Conservation (phyloP, 371 early-diverging fungal species). For the Syncephalastrum contaminatum region DNA sequence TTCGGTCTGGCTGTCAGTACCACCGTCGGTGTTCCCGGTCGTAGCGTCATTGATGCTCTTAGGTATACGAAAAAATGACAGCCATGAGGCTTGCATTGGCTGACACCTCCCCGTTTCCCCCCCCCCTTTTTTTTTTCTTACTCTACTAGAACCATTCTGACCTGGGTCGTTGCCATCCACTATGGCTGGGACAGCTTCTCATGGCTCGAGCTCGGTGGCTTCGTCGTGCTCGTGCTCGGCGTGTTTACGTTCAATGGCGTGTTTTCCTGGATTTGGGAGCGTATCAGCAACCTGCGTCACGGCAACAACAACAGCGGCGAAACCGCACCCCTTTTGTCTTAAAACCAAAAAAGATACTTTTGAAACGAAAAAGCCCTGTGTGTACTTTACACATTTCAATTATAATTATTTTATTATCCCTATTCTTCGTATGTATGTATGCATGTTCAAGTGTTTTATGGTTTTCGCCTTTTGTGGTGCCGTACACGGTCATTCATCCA, state of each 20-base stretch:
- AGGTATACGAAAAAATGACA: slow-evolving; percentile 25
- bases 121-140: slow-evolving; percentile 3
- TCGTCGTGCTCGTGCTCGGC: slow-evolving; percentile 30
- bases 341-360: neutral
- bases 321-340: slow-evolving; percentile 37
- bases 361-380: too few relatives aligned
- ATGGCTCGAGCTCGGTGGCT: slow-evolving; percentile 37
- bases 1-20: slow-evolving; percentile 45
- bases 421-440: neutral
- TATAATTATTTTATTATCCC: neutral
- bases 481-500: slow-evolving; percentile 19
- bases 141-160: slow-evolving; percentile 32
- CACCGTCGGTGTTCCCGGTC: slow-evolving; percentile 38
- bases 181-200: slow-evolving; percentile 44
- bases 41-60: slow-evolving; percentile 40
- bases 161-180: slow-evolving; percentile 42
- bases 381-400: too few relatives aligned
- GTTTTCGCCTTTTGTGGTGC: slow-evolving; percentile 1
- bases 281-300: slow-evolving; percentile 13
- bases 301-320: slow-evolving; percentile 17
- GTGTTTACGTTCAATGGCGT: slow-evolving; percentile 46
- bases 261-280: slow-evolving; percentile 26
- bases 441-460: neutral
- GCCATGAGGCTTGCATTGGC: neutral
- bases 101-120: neutral